These are phyloP conservation scores for Raphanus hybrid DNA, from an alignment of 441 rosid species.

Conservation along the genomic window DNA sequence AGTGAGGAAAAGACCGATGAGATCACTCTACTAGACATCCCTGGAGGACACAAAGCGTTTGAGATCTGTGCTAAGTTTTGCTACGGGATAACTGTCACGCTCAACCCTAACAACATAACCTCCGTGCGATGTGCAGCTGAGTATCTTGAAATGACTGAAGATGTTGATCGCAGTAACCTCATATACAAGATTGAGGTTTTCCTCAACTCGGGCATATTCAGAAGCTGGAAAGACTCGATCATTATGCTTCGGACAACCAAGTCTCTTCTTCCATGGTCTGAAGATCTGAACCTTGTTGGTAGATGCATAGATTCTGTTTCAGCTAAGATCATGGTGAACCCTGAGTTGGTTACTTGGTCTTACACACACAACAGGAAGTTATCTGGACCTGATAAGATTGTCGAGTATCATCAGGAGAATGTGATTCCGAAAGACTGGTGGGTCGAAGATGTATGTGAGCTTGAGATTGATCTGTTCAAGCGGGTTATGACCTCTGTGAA, in stretches of 20 bases:
- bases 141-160: conserved; percentile 96
- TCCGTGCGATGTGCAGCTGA: conserved; percentile 94
- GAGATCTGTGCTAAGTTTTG: conserved; percentile 97
- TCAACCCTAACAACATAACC: conserved; percentile 84
- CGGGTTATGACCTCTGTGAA: conserved; percentile 67
- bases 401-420: conserved; percentile 54
- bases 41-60: conserved; percentile 91
- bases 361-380: conserved; percentile 85
- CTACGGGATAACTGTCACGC: conserved; percentile 89
- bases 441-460: conserved; percentile 94
- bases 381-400: conserved; percentile 56
- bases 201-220: conserved; percentile 82
- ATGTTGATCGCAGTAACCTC: conserved; percentile 80
- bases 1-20: conserved; percentile 65
- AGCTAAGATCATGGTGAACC: conserved; percentile 82
- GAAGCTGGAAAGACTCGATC: conserved; percentile 97
- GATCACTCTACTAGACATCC: conserved; percentile 66
- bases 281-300: conserved; percentile 81
- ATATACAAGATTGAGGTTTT: conserved; percentile 87
- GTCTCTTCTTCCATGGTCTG: conserved; percentile 86
- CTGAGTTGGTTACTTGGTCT: conserved; percentile 80
- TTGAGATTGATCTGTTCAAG: conserved; percentile 81
- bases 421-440: conserved; percentile 93
- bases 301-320: conserved; percentile 91
- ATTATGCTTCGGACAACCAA: conserved; percentile 88